phyloP scores from a whole-genome alignment of 164 flowering plant genomes.

The Cinnamomum chago region DNA sequence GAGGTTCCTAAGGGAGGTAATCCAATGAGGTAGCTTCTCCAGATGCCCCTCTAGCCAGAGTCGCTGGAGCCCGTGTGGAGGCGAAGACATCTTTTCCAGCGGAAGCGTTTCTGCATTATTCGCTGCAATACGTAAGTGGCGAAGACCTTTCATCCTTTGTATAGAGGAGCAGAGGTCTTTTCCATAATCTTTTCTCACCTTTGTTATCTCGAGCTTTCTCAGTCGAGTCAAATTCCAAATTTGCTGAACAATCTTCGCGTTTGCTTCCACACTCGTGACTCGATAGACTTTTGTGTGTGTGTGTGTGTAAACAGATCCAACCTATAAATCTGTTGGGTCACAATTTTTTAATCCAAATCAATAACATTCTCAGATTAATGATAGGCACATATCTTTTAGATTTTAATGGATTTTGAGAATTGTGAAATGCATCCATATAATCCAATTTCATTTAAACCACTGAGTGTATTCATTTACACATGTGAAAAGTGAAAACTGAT shows the following conservation, averaged over 20 bases:
- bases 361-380: no score
- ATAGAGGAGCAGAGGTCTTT: not conserved
- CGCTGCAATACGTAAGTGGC: not conserved
- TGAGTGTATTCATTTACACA: no score
- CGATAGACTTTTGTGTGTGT: not conserved
- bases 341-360: no score
- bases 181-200: not conserved
- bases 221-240: not conserved
- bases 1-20: conserved; percentile 20
- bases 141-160: not conserved
- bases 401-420: no score
- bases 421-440: no score
- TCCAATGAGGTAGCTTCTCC: conserved; percentile 27
- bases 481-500: no score
- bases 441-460: no score
- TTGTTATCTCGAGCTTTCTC: not conserved
- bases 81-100: not conserved
- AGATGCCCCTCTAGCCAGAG: conserved; percentile 23
- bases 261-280: not conserved
- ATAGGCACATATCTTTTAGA: no score
- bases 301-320: no score
- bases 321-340: no score
- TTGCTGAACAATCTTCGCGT: not conserved
- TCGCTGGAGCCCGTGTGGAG: conserved; percentile 20
- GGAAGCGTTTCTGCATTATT: not conserved